Base-by-base conservation (phyloP, 345 rosid genomes). In the Mallotus nudiflorus region DNA sequence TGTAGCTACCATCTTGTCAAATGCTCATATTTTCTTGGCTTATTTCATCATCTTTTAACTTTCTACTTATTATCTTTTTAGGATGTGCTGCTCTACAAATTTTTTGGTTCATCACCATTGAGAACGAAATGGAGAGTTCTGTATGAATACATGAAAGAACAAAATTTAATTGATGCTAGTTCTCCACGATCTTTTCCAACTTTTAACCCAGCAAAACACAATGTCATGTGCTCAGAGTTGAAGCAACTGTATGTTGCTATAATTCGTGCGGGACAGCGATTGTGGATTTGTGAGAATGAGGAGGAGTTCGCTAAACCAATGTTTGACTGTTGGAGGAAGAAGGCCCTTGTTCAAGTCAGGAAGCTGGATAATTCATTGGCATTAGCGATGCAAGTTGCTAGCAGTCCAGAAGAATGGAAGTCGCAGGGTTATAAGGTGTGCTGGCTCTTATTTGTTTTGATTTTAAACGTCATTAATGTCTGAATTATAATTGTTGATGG, bases 161-260 rank as follows among this genome's bases (percentile, higher is more conserved):
- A 75, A 67, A 35, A 46, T 65, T 25, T 82, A 48, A 75, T 80
- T 37, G 82, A 75, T 58, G 67, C 56, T 5, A n/a, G 16, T 20
- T 55, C 60, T 11, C n/a, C 62, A 28, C 18, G 14, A 16, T 71
- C 79, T 14, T 73, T 67, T 62, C 79, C 85, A 25, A 56, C 22
- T 39, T 88, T 85, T 62, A 50, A 69, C 33, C 69, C 49, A 18
- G 73, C 72, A 22, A 83, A 72, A 67, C 89, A 83, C 69, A 73
- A 76, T 54, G 37, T 80, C 56, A 42, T 85, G 53, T 85, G 84
- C 67, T 79, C 86, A 27, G 89, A 88, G 73, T 58, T 84, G 63
- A 84, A 84, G 78, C 85, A 79, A 35, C 62, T 84, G 18, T 82
- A 84, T 69, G 87, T 79, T 22, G 87, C 88, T 5, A 81, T 85